phyloP scores from a whole-genome alignment of 1,139 yeast species.

The Geotrichum histeridarum region DNA sequence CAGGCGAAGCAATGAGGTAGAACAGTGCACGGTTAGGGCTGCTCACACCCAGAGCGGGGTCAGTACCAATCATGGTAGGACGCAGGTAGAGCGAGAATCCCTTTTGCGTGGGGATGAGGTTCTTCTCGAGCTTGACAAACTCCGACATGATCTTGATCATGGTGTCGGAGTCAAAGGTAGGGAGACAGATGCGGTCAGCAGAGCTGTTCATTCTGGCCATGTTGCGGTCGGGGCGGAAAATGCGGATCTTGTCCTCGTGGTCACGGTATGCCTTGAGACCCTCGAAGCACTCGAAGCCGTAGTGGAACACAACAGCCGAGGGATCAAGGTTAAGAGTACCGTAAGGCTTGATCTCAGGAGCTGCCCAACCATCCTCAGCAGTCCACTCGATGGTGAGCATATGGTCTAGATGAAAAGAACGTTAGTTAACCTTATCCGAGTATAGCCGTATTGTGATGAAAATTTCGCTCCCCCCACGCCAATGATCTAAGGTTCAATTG shows the following conservation, averaged over 20 bases:
- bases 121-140: slow-evolving; percentile 65
- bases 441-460: background rate
- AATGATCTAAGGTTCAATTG: background rate
- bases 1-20: slow-evolving; percentile 81
- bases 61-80: slow-evolving; percentile 92
- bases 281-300: slow-evolving; percentile 91
- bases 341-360: slow-evolving; percentile 82
- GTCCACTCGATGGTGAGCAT: slow-evolving; percentile 88
- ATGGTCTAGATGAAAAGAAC: slow-evolving; percentile 46
- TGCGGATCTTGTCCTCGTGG: slow-evolving; percentile 58
- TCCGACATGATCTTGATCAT: slow-evolving; percentile 68
- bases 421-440: background rate
- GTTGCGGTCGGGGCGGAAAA: slow-evolving; percentile 88
- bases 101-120: slow-evolving; percentile 72
- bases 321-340: slow-evolving; percentile 75
- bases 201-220: slow-evolving; percentile 87
- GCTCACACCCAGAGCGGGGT: slow-evolving; percentile 77
- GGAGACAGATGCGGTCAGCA: slow-evolving; percentile 81
- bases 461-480: background rate
- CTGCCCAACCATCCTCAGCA: slow-evolving; percentile 70
- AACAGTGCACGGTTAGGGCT: slow-evolving; percentile 75
- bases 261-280: slow-evolving; percentile 89
- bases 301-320: slow-evolving; percentile 83
- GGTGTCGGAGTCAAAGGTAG: slow-evolving; percentile 74
- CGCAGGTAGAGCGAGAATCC: slow-evolving; percentile 91